These are phyloP conservation scores for Prunus mira DNA, from an alignment of 306 rosid genomes.

Conservation along the genomic window DNA sequence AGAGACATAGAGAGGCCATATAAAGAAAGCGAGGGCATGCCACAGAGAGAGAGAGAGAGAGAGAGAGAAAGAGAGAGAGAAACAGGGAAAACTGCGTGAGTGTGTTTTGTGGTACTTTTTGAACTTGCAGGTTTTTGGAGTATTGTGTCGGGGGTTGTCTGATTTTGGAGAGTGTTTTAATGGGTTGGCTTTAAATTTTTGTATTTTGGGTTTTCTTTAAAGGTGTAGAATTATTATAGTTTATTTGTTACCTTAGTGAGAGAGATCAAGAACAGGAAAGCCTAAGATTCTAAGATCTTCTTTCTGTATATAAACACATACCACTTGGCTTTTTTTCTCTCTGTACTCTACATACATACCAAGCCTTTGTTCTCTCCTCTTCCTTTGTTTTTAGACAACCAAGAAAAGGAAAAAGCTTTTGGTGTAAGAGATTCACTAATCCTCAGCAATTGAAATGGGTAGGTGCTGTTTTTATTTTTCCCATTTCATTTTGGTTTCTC, in stretches of 20 bases:
- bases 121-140: slow-evolving; percentile 85
- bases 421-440: slow-evolving; percentile 36
- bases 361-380: not conserved
- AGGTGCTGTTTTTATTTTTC: slow-evolving; percentile 15
- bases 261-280: slow-evolving; percentile 30
- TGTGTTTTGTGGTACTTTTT: slow-evolving; percentile 35
- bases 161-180: slow-evolving; percentile 21
- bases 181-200: slow-evolving; percentile 2
- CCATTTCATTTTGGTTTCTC: slow-evolving; percentile 9
- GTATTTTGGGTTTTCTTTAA: not conserved
- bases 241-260: slow-evolving; percentile 40
- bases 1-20: not conserved
- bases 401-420: slow-evolving; percentile 15
- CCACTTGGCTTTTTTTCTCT: slow-evolving; percentile 10
- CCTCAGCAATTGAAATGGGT: slow-evolving; percentile 54
- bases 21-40: too few species aligned
- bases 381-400: slow-evolving; percentile 32
- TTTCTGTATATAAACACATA: not conserved
- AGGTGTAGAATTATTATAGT: slow-evolving; percentile 10
- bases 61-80: slow-evolving; percentile 25
- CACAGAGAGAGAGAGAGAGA: slow-evolving; percentile 10
- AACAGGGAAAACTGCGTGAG: slow-evolving; percentile 12
- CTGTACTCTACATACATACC: slow-evolving; percentile 10
- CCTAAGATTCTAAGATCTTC: slow-evolving; percentile 36
- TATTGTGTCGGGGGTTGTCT: slow-evolving; percentile 71